phyloP scores from a whole-genome alignment of 257 asterid genomes.

The Nicotiana attenuata region DNA sequence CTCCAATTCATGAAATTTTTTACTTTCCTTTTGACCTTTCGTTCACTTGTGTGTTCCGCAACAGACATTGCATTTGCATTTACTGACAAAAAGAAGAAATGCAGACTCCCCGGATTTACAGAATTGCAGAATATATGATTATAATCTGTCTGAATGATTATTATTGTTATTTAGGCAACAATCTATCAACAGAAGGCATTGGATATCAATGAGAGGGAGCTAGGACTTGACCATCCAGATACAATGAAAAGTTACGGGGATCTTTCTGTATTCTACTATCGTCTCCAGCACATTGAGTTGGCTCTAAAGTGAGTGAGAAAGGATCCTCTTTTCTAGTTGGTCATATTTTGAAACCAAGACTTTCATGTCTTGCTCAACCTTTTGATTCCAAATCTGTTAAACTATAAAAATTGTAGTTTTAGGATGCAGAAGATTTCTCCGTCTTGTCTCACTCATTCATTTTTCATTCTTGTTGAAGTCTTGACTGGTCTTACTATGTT shows the following conservation, averaged over 20 bases:
- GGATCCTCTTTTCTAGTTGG: constrained; percentile 14
- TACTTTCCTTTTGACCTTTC: background rate
- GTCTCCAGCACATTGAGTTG: constrained; percentile 96
- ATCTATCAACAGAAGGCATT: constrained; percentile 96
- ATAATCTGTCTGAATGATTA: constrained; percentile 1
- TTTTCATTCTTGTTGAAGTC: constrained; percentile 8
- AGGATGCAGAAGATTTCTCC: background rate
- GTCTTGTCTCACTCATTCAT: background rate
- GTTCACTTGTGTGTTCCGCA: background rate
- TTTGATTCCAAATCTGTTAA: constrained; percentile 1
- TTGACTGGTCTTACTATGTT: constrained; percentile 3
- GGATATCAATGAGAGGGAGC: constrained; percentile 96
- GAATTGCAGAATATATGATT: background rate
- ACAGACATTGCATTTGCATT: background rate
- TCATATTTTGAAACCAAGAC: background rate
- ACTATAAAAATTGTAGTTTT: background rate
- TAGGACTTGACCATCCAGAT: constrained; percentile 99
- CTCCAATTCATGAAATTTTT: background rate
- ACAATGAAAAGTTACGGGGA: constrained; percentile 99
- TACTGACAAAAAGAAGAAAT: background rate
- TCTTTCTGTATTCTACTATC: constrained; percentile 94
- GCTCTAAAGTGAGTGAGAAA: constrained; percentile 79
- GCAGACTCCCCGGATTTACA: background rate
- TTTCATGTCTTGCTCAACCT: background rate
- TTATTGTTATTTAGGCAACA: constrained; percentile 61